Base-by-base conservation (phyloP, 139 green algal genomes). In the Picochlorum costavermella region DNA sequence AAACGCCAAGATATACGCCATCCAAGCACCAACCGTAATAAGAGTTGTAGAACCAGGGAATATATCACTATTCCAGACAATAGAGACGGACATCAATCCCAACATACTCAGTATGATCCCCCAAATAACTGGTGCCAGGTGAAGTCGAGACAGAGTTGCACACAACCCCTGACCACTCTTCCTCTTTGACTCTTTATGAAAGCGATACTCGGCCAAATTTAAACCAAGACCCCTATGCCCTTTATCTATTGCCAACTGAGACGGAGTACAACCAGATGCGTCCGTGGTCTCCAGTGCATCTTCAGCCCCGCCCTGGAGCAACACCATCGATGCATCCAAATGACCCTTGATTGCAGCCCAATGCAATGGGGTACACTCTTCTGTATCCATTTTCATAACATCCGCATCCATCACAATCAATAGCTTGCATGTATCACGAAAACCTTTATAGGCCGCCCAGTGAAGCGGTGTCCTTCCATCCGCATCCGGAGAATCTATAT, bases 301-400 rank as follows among this genome's bases (percentile, higher is more conserved):
- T 3, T 53, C 43, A 5, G 74, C 75, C 14, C 88, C 89, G 6
- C 81, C 86, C 75, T 96, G 92, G 44, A 97, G 67, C 28, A 99
- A 79, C 46, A 96, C 69, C 0, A 84, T 96, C 63, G 78, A 86
- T 1, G 86, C 88, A 65, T 98, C 93, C 4, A 81, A 77, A 50
- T 97, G 89, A 56, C 94, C 94, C 28, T 83, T 80, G 55, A 97
- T 95, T 6, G 92, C 92, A 1, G 92, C 91, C 92, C 92, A 98
- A 75, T 98, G 92, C 72, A 98, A 68, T 9, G 91, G 76, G 5
- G 90, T 98, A 79, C 92, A 97, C 25, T 88, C 88, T 61, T 97
- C 90, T 61, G 84, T 84, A 71, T 97, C 90, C 3, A 73, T 45
- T 25, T 82, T 72, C 4, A 60, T 75, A 29, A 60, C 63, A 10